Percentiles rank a stretch among this genome's conserved stretches.
phyloP scores from a whole-genome alignment of 306 rosid genomes.

The Trifolium pratense region DNA sequence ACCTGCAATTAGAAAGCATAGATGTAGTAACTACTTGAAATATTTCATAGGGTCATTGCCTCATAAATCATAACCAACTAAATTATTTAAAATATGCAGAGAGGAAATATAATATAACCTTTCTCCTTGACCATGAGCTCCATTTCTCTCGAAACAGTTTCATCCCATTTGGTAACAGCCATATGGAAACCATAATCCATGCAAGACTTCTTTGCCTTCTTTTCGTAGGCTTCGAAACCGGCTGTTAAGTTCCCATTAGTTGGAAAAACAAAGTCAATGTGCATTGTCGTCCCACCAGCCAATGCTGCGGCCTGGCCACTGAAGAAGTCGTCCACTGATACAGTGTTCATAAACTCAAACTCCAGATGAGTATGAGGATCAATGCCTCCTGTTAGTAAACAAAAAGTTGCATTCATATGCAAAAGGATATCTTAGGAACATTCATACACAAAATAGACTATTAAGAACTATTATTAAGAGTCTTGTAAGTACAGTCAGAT shows the following conservation, averaged over 20 bases:
- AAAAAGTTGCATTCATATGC: slow-evolving; percentile 28
- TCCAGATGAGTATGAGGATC: slow-evolving; percentile 95
- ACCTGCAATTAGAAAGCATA: slow-evolving; percentile 55
- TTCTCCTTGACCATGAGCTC: slow-evolving; percentile 85
- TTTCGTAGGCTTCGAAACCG: slow-evolving; percentile 82
- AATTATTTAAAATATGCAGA: slow-evolving; percentile 18
- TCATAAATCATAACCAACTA: background rate
- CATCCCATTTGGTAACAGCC: slow-evolving; percentile 97
- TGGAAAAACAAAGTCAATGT: slow-evolving; percentile 89
- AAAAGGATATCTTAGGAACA: no score
- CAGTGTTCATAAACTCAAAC: slow-evolving; percentile 70
- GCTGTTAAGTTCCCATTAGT: slow-evolving; percentile 67
- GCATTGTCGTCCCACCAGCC: slow-evolving; percentile 99
- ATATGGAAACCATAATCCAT: slow-evolving; percentile 97
- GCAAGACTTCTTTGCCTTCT: slow-evolving; percentile 79
- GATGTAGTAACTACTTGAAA: background rate
- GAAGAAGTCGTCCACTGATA: slow-evolving; percentile 80
- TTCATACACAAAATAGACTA: no score
- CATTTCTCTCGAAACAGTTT: slow-evolving; percentile 80
- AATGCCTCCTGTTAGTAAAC: slow-evolving; percentile 78
- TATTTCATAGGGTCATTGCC: slow-evolving; percentile 5
- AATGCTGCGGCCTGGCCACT: slow-evolving; percentile 97
- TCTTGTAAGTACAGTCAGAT: no score
- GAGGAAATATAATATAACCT: slow-evolving; percentile 56
- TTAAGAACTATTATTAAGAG: no score